These are phyloP conservation scores for Edaphochlamys debaryana DNA, from an alignment of 139 green algal species.

Conservation along the genomic window DNA sequence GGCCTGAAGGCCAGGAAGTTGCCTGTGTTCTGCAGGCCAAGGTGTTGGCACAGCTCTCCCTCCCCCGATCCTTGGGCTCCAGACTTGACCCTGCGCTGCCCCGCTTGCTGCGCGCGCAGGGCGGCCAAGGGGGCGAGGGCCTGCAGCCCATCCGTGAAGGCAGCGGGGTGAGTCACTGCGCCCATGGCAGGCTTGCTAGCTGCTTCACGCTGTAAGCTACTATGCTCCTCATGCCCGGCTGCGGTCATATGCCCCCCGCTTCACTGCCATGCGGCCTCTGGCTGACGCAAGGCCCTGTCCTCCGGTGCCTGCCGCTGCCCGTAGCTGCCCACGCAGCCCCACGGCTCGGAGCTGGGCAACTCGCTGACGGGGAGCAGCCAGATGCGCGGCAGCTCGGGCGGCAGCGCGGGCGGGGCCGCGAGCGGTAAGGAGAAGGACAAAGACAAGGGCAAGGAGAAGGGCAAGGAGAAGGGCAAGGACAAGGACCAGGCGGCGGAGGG, in stretches of 20 bases:
- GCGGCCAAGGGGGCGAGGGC: not conserved
- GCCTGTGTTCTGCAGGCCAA: too few species aligned
- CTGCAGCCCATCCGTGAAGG: not conserved
- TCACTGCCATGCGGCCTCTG: too few species aligned
- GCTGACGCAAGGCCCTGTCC: not conserved
- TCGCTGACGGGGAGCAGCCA: conserved; percentile 27
- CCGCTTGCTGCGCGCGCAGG: too few species aligned
- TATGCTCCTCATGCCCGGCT: not conserved
- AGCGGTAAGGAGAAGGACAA: too few species aligned
- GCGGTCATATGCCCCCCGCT: not conserved
- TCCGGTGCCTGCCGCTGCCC: not conserved
- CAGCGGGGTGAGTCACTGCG: conserved; percentile 15
- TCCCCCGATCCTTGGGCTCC: too few species aligned
- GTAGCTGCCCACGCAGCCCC: not conserved
- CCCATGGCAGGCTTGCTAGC: not conserved
- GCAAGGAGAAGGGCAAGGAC: not conserved
- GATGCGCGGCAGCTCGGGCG: not conserved
- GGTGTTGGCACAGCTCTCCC: too few species aligned
- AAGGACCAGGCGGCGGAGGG: too few species aligned
- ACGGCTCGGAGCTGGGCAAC: not conserved
- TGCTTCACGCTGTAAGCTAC: not conserved
- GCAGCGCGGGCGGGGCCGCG: too few species aligned
- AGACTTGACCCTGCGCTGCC: too few species aligned
- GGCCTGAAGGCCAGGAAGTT: too few species aligned
- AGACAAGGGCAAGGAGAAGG: not conserved